Base-by-base conservation (phyloP, 2,329 filamentous ascomycete genomes). In the Verticillium isaacii region DNA sequence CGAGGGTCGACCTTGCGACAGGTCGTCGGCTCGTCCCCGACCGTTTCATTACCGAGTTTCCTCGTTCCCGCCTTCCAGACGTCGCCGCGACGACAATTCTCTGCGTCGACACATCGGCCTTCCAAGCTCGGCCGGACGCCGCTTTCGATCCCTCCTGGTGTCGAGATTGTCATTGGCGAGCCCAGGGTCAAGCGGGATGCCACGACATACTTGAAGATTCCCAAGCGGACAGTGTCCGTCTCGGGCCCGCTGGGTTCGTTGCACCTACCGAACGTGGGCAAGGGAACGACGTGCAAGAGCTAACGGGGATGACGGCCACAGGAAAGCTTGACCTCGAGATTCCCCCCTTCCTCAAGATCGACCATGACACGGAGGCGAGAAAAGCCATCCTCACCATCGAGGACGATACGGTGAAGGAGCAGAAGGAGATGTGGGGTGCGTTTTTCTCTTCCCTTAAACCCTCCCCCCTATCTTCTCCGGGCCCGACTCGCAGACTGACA, bases 391-490 rank as follows among this genome's bases (percentile, higher is more conserved):
- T 99, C 66, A 86, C 81, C 61, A 86, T 99, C 12, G 76, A 88
- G 70, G 85, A 98, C 75, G 76, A 81, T 19, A 78, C 86, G 19
- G 75, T 86, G 60, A 89, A 88, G 78, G 82, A 91, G 65, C 94
- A 98, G 77, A 89, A 89, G 73, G 91, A 91, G 75, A 98, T 98
- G 93, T 98, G 95, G 95, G 95, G 94, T 97, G 68, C 60, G 76
- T 75, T 61, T 64, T 57, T 34, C 19, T 29, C 36, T 60, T 55
- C 34, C 54, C 25, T n/a, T 14, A n/a, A 25, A 5, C 25, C 25
- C 23, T 23, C 52, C 37, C 17, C 29, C 19, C 6, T 19, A 39
- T 19, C 36, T 64, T 29, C 29, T 29, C 29, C 5, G 29, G 25
- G 25, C 5, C 29, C 29, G 29, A 29, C 29, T 29, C 29, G 29